phyloP scores from a whole-genome alignment of 306 rosid species.

The Vigna mungo region DNA sequence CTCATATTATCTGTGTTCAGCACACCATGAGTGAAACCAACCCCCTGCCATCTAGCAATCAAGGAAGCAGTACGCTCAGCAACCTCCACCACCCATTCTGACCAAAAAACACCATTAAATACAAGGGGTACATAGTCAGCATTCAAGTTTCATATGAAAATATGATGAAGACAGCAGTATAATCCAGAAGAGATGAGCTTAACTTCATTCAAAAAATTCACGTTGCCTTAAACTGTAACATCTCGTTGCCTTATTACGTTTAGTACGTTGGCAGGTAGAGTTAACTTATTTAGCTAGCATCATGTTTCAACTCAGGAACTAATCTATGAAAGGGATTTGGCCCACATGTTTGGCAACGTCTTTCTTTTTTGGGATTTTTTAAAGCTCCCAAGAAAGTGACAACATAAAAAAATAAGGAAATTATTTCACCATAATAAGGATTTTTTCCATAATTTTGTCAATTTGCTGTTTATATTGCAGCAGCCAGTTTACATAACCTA shows the following conservation, averaged over 20 bases:
- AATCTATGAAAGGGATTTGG: neutral
- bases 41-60: conserved; percentile 97
- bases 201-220: conserved; percentile 13
- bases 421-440: neutral
- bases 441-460: neutral
- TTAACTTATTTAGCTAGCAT: neutral
- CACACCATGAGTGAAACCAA: conserved; percentile 98
- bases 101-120: conserved; percentile 40
- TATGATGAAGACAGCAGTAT: conserved; percentile 8
- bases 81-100: conserved; percentile 95
- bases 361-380: neutral
- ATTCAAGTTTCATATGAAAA: conserved; percentile 20
- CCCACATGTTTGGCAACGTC: neutral
- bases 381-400: neutral
- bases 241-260: conserved; percentile 15
- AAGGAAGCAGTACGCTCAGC: conserved; percentile 95
- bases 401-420: neutral
- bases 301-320: neutral
- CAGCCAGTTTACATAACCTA: neutral
- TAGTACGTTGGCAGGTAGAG: neutral
- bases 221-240: neutral
- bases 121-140: conserved; percentile 26
- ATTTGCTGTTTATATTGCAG: conserved; percentile 10
- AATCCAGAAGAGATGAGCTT: conserved; percentile 35
- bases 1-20: conserved; percentile 99